Evolutionary conservation across 2,329 filamentous ascomycete genomes (phyloP), one percentile per base, ranked within the genome.

Genomic region (Penicillium griseofulvum): DNA sequence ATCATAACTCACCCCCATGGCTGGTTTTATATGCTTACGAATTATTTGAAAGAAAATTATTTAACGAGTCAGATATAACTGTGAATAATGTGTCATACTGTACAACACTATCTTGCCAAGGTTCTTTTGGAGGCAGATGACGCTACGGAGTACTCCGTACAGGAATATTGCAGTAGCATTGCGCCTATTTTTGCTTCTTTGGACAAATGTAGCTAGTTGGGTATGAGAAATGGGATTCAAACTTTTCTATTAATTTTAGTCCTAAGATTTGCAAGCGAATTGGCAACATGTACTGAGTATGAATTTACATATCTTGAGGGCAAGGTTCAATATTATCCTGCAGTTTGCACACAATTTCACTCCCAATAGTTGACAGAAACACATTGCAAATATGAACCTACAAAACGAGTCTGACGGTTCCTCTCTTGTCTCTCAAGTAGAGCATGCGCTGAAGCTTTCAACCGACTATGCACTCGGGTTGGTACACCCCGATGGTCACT

Each of bases 401-500:
- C 11, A 6, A 28, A 14, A 16, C 28, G 22, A 14, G 5, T n/a
- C 11, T 10, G 24, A 42, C 9, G 24, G 39, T n/a, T 17, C 39
- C 22, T 42, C 39, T 24, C 24, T 42, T 28, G 14, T 2, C 10
- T 26, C 39, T 28, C 39, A 29, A 17, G 39, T 42, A n/a, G 45
- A 44, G 24, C 26, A 44, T 28, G 45, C 45, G 11, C 4, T 48
- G 33, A 28, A 48, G 9, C 45, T 38, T 17, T 26, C 45, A 28
- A 28, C 17, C 17, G 45, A 48, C 19, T 36, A 48, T 28, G 22
- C 45, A 19, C 19, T 38, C 10, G 45, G 22, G 3, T 17, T 28
- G 16, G 33, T 37, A 4, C 31, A 37, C 14, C 10, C 45, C 22
- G 64, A 68, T 45, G 66, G 67, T 0, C 63, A 68, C 17, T 70